Evolutionary conservation across 2,329 filamentous ascomycete genomes (phyloP), one percentile per base, ranked within the genome.

Genomic region (Lasiodiplodia sp.): DNA sequence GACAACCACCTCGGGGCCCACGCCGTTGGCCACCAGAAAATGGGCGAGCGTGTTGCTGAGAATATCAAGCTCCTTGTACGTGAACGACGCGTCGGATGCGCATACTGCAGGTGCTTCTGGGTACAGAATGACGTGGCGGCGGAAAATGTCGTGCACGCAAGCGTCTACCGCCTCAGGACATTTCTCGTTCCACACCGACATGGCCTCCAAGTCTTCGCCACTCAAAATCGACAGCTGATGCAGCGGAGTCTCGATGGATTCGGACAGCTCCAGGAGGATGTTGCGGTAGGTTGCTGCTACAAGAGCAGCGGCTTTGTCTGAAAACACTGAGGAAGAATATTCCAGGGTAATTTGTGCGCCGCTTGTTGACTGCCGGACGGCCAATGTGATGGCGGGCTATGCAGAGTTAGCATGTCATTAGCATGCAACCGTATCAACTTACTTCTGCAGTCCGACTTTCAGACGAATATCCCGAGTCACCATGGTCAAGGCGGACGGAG

Each of bases 1-100:
- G 0, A 81, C 76, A 49, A 79, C 78, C 0, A 74, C 67, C 60
- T 79, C 76, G 12, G 75, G 76, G 2, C 72, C 73, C 38, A 78
- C 72, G 6, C 77, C 78, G 8, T 78, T 72, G 21, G 74, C 67
- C 3, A 75, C 71, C 11, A 80, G 73, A 67, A 75, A 68, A 65
- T 75, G 73, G 25, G 77, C 76, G 2, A 79, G 70, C 18, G 72
- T 73, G 44, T 76, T 72, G 7, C 75, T 71, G 21, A 73, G 67
- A 1, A 56, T 68, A 37, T 76, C 74, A 10, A 79, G 72, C 66
- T 79, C 73, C 2, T 70, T 72, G 67, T 79, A 79, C 0, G 76
- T 78, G 47, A 75, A 78, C 28, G 75, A 69, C 12, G 73, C 77
- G 57, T 79, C 78, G 53, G 76, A 78, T 21, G 73, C 74, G 25